Base-by-base conservation (phyloP, 306 rosid species). In the Medicago ruthenica region DNA sequence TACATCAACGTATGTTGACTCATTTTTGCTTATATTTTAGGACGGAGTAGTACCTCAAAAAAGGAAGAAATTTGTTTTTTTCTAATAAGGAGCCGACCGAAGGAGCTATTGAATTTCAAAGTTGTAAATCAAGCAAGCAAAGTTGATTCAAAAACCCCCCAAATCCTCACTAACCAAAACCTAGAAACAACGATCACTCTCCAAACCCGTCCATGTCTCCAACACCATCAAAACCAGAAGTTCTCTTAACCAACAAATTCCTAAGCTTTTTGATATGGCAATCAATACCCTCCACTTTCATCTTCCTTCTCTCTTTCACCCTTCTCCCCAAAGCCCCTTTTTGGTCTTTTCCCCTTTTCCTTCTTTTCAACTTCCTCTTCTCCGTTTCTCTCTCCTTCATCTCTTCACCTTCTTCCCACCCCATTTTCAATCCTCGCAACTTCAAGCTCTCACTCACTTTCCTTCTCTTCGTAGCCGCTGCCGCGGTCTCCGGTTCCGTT, bases 201-300 rank as follows among this genome's bases (percentile, higher is more conserved):
- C 36, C 5, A 31, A 31, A 31, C 36, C 4, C 13, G 21, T 17
- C 42, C 9, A 80, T 76, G 87, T 74, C 83, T 61, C 31, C 51
- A 42, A n/a, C 63, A 44, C 11, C 66, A 70, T 50, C 85, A 61
- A 61, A 61, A 21, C 88, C 88, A 8, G 80, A 84, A 42, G 10
- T 82, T 61, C 66, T 89, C 55, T 78, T 92, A 21, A 83, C 85
- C 82, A 87, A 90, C 58, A 85, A 97, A 0, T 90, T 89, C 41
- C 78, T 92, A 15, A 89, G 97, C 59, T 95, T 81, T 70, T 78
- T 95, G 20, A 84, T 95, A 67, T 95, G 99, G 99, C 99, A 95
- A 71, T 92, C 88, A 53, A 92, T 95, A 55, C 91, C 97, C 69
- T 92, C 99, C 48, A 50, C 93, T 17, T 12, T 84, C 76, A 64